Conservation (phyloP, 2,329 filamentous ascomycete genomes). For the Ophiostoma sp. region DNA sequence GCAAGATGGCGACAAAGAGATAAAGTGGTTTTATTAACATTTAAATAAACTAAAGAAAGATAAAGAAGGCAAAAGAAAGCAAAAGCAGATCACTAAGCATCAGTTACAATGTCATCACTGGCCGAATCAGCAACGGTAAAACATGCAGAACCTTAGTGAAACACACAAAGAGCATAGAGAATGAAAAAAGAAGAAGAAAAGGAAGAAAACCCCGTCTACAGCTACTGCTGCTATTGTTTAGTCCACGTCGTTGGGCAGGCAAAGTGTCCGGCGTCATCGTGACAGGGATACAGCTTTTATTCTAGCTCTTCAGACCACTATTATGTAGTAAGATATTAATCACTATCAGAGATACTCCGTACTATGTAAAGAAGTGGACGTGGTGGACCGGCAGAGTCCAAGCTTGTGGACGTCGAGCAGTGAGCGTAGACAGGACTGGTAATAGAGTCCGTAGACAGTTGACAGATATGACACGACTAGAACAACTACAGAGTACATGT, state of each 20-base stretch:
- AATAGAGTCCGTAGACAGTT: too few species aligned
- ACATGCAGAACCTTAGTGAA: slow-evolving; percentile 8
- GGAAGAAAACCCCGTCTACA: background rate
- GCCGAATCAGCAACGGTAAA: background rate
- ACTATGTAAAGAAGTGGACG: background rate
- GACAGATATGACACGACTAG: background rate
- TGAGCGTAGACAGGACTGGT: background rate
- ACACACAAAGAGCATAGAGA: background rate
- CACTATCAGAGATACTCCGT: too few species aligned
- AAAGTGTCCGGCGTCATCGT: background rate
- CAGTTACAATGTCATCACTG: background rate
- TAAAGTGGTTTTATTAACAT: too few species aligned
- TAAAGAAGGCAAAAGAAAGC: background rate
- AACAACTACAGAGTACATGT: background rate
- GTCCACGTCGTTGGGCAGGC: background rate
- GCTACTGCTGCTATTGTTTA: background rate
- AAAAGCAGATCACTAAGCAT: background rate
- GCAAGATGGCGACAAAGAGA: background rate
- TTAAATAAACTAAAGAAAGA: background rate
- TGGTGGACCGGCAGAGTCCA: background rate
- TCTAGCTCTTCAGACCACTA: too few species aligned
- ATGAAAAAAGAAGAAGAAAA: background rate
- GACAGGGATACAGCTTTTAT: background rate
- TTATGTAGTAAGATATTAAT: too few species aligned
- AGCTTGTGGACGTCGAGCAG: background rate